Evolutionary conservation across 495 filamentous ascomycete species (phyloP).

Genomic region (Tuber magnatum): DNA sequence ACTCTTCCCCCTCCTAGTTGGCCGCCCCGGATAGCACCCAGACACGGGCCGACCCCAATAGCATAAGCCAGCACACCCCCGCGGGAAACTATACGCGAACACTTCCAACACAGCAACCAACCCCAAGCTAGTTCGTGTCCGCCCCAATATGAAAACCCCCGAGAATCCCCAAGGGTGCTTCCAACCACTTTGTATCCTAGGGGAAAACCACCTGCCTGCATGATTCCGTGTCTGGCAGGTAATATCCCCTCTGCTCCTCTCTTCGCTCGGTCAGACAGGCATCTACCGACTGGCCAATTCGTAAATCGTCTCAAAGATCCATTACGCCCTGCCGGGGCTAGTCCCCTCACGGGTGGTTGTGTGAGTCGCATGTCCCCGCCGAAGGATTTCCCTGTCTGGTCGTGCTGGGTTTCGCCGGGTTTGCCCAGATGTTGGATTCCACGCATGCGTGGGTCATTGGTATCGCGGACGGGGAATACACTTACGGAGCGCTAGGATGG

Average conservation of each 20-base stretch:
- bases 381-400: not conserved
- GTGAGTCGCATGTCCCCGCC: not conserved
- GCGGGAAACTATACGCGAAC: too few relatives aligned
- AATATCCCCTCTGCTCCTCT: too few relatives aligned
- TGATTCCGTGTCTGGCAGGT: too few relatives aligned
- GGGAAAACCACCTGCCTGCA: too few relatives aligned
- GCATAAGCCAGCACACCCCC: constrained; percentile 7
- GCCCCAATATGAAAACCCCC: too few relatives aligned
- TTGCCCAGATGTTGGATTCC: constrained; percentile 1
- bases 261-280: too few relatives aligned
- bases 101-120: too few relatives aligned
- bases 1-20: constrained; percentile 10
- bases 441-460: not conserved
- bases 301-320: not conserved
- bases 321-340: not conserved
- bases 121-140: too few relatives aligned
- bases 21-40: constrained; percentile 7
- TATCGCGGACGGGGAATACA: not conserved
- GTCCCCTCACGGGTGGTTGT: not conserved
- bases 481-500: constrained; percentile 9
- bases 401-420: not conserved
- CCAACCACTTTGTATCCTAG: too few relatives aligned
- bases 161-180: too few relatives aligned
- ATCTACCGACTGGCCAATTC: not conserved
- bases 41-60: constrained; percentile 1